phyloP scores from a whole-genome alignment of 257 asterid species.

The Verbascum thapsus region DNA sequence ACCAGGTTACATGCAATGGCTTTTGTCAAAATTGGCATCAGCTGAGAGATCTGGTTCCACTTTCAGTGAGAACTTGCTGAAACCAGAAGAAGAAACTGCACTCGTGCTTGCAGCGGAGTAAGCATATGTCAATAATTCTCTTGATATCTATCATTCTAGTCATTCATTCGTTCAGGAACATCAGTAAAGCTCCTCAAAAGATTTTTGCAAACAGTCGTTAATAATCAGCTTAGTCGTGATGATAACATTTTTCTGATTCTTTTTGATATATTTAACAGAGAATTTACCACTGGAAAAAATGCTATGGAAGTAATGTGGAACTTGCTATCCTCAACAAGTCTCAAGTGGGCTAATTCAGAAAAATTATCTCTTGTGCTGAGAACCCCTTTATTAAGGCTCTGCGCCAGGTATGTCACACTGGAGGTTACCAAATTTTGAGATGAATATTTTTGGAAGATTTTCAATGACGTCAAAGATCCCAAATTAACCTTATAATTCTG shows the following conservation, averaged over 20 bases:
- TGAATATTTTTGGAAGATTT: slow-evolving; percentile 13
- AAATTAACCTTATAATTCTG: slow-evolving; percentile 1
- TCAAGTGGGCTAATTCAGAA: slow-evolving; percentile 70
- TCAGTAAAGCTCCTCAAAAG: background rate
- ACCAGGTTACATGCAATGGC: slow-evolving; percentile 94
- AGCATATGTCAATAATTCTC: slow-evolving; percentile 24
- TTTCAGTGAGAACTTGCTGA: slow-evolving; percentile 75
- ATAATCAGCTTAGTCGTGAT: slow-evolving; percentile 21
- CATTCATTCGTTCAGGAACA: background rate
- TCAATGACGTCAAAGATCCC: background rate
- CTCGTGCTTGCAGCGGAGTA: slow-evolving; percentile 69
- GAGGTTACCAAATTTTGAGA: slow-evolving; percentile 16
- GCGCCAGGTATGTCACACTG: slow-evolving; percentile 63
- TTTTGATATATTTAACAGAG: slow-evolving; percentile 47
- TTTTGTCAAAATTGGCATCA: slow-evolving; percentile 72
- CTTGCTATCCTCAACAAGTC: slow-evolving; percentile 50
- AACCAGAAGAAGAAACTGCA: slow-evolving; percentile 73
- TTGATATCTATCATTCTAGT: background rate
- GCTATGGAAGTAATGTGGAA: slow-evolving; percentile 70
- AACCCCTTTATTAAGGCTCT: slow-evolving; percentile 79
- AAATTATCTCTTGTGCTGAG: slow-evolving; percentile 46
- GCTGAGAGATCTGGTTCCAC: slow-evolving; percentile 67
- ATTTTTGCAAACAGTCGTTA: background rate
- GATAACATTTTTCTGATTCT: slow-evolving; percentile 26
- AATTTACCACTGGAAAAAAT: slow-evolving; percentile 46